Conservation (phyloP, 2,329 filamentous ascomycete genomes). For the Volutella citrinella region DNA sequence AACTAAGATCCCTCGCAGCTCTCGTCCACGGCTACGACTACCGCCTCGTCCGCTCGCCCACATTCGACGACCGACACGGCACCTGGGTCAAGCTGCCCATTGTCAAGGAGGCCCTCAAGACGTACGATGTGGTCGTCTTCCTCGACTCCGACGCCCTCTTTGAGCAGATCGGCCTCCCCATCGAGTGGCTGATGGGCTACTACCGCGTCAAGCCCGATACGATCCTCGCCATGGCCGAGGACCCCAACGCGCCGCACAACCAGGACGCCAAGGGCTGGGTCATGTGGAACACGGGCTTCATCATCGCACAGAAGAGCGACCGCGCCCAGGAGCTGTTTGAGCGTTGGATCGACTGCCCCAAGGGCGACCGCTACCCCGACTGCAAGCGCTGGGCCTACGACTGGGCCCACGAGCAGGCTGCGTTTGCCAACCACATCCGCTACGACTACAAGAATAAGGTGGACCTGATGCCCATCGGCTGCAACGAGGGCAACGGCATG, state of each 20-base stretch:
- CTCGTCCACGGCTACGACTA: conserved; percentile 48
- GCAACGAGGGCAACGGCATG: conserved; percentile 24
- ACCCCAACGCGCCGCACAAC: conserved; percentile 38
- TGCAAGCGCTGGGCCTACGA: conserved; percentile 17
- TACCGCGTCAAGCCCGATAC: conserved; percentile 40
- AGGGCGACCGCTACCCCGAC: not conserved
- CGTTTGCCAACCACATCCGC: conserved; percentile 22
- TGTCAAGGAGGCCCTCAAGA: conserved; percentile 34
- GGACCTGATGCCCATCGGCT: conserved; percentile 19
- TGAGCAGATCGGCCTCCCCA: conserved; percentile 38
- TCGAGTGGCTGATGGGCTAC: conserved; percentile 47
- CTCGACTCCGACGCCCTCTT: conserved; percentile 44
- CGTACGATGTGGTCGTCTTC: conserved; percentile 41
- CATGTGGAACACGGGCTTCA: conserved; percentile 22
- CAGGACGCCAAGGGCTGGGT: conserved; percentile 27
- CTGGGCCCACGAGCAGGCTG: conserved; percentile 28
- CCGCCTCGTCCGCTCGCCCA: conserved; percentile 41
- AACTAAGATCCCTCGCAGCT: conserved; percentile 12
- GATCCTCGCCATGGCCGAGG: conserved; percentile 43
- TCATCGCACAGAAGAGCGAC: conserved; percentile 18
- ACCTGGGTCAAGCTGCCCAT: conserved; percentile 45
- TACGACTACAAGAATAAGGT: conserved; percentile 22
- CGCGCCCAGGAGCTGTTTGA: conserved; percentile 20
- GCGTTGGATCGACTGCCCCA: conserved; percentile 9
- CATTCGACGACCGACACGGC: conserved; percentile 38